These are phyloP conservation scores for Penicillium sp. DNA, from an alignment of 2,329 filamentous ascomycete genomes.

Conservation along the genomic window DNA sequence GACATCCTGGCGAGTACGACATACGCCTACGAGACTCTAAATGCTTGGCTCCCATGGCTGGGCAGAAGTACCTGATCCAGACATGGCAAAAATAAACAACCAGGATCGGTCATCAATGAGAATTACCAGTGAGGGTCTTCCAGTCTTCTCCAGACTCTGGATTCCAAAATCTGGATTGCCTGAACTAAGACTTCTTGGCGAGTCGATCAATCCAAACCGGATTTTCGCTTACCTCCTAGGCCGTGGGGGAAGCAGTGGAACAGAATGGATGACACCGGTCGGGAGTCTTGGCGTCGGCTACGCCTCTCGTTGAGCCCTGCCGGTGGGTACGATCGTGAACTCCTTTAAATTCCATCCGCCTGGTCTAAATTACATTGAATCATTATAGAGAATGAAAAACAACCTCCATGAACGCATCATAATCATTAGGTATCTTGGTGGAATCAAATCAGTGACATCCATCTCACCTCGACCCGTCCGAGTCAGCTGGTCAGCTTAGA, in stretches of 20 bases:
- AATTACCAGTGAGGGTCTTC: background rate
- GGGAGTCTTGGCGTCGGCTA: background rate
- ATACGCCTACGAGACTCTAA: too few species aligned
- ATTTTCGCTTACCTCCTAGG: background rate
- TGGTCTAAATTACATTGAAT: too few species aligned
- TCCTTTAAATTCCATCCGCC: too few species aligned
- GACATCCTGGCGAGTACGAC: too few species aligned
- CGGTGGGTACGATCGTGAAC: too few species aligned
- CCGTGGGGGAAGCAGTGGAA: background rate
- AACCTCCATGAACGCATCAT: too few species aligned
- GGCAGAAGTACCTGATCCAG: background rate
- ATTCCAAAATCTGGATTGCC: background rate
- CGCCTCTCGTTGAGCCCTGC: background rate
- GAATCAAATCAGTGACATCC: too few species aligned
- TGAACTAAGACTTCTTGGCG: background rate
- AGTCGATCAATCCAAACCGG: background rate
- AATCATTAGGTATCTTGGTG: too few species aligned
- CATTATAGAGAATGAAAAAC: too few species aligned
- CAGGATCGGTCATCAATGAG: background rate
- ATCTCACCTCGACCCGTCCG: too few species aligned
- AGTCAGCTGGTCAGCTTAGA: too few species aligned
- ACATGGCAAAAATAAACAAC: background rate
- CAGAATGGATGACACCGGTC: too few species aligned
- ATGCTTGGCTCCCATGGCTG: background rate
- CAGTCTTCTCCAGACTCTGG: background rate